Evolutionary conservation across 1,284 basidiomycete species (phyloP), one percentile per base, ranked within the genome.

Genomic region (Tilletia walkeri): DNA sequence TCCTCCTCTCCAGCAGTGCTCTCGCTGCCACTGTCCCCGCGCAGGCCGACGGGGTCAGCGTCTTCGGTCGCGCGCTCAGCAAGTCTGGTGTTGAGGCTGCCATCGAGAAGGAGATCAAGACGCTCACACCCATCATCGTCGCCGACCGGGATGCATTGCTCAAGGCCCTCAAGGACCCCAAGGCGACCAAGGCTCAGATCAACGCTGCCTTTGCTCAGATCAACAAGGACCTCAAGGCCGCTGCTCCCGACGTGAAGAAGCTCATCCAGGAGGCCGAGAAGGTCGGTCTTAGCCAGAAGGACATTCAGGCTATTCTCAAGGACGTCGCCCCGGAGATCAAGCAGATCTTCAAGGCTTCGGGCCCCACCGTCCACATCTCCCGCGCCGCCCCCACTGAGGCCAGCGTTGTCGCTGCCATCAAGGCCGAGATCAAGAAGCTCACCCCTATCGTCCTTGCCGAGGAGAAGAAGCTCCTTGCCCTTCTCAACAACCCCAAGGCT

Each of bases 1-100:
- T 61, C 56, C 56, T 61, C n/a, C 56, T 61, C 56, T 30, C 56
- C 56, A 61, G 24, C 56, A 36, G 56, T 34, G 56, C 56, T 34
- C n/a, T 61, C 56, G 56, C 56, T 18, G 56, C 56, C 30, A 14
- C 56, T 18, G 56, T 61, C 24, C 7, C 24, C 56, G n/a, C 56
- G 24, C 56, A 20, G 7, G 56, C 56, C 38, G 20, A 18, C 53
- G 24, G 24, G 24, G 24, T 30, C 24, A 30, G 24, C 24, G n/a
- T 61, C 10, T 61, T 16, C 24, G 24, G 38, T 5, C 56, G 56
- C 30, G 56, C 56, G 7, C 6, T 36, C n/a, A 5, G 4, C 24
- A 61, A 24, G 24, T 34, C 56, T 5, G n/a, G 24, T 10, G 34
- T 30, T 9, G 24, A 34, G 24, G 38, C n/a, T 20, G 56, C 56